These are phyloP conservation scores for Moesziomyces globuligerus DNA, from an alignment of 1,284 basidiomycete genomes.

Conservation along the genomic window DNA sequence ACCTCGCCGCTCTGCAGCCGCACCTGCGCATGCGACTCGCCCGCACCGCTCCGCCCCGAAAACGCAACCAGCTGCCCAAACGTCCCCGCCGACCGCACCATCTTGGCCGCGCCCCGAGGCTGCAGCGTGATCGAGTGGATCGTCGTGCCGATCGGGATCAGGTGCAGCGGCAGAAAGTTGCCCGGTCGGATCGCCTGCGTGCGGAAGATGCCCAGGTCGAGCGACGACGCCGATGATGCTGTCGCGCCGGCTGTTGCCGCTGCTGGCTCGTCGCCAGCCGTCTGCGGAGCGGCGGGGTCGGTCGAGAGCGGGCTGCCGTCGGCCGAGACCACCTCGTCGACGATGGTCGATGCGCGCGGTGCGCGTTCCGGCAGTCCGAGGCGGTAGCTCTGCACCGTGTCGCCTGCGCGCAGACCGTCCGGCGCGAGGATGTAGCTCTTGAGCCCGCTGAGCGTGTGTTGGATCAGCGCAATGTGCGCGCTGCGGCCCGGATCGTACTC, in stretches of 20 bases:
- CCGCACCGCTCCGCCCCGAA: conserved; percentile 58
- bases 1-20: conserved; percentile 92
- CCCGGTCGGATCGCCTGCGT: conserved; percentile 87
- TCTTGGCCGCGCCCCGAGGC: conserved; percentile 80
- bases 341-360: conserved; percentile 4
- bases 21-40: conserved; percentile 78
- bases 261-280: conserved; percentile 10
- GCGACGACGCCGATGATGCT: too few relatives aligned
- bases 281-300: conserved; percentile 43
- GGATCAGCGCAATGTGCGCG: conserved; percentile 90
- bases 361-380: conserved; percentile 9
- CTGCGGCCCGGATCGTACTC: conserved; percentile 96
- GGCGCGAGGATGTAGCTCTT: conserved; percentile 88
- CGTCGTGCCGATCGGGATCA: conserved; percentile 90
- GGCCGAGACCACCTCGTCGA: conserved; percentile 25
- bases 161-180: conserved; percentile 88
- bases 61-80: conserved; percentile 76
- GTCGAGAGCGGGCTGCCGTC: conserved; percentile 14
- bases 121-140: conserved; percentile 86
- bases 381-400: conserved; percentile 87
- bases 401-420: conserved; percentile 86
- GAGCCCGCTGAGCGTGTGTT: conserved; percentile 73
- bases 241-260: conserved; percentile 67
- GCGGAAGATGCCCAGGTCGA: conserved; percentile 87
- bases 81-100: conserved; percentile 89